Evolutionary conservation across 495 filamentous ascomycete species (phyloP).

Genomic region (Xylaria longipes): DNA sequence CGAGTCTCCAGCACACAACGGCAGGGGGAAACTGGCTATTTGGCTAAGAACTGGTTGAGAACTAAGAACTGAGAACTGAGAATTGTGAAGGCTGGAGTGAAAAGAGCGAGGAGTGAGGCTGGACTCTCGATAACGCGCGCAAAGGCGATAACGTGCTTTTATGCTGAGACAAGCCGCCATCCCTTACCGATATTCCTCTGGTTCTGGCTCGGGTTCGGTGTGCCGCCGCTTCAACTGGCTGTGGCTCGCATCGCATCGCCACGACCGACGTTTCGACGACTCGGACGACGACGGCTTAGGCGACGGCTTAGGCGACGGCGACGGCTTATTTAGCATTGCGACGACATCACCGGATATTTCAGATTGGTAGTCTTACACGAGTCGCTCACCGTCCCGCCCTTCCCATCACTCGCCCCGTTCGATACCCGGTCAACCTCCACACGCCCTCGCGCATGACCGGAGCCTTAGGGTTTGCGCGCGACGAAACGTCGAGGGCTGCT

Average conservation of each 20-base stretch:
- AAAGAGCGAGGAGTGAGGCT: neutral
- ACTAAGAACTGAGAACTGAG: neutral
- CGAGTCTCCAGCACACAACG: neutral
- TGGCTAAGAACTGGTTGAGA: neutral
- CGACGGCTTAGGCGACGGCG: neutral
- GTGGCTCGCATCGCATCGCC: constrained; percentile 3
- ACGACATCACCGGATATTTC: neutral
- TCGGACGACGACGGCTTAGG: constrained; percentile 1
- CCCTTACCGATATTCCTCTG: neutral
- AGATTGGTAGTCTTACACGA: neutral
- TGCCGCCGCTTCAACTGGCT: neutral
- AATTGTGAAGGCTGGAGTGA: neutral
- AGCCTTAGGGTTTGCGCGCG: constrained; percentile 19
- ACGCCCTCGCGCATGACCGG: constrained; percentile 20
- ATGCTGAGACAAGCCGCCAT: constrained; percentile 8
- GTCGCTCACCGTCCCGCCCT: neutral
- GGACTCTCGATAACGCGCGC: constrained; percentile 6
- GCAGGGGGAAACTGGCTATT: constrained; percentile 10
- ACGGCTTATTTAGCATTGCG: neutral
- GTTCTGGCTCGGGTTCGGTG: neutral
- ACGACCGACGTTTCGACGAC: constrained; percentile 9
- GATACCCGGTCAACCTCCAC: neutral
- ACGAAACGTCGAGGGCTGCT: constrained; percentile 22
- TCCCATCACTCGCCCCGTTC: neutral
- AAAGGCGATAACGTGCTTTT: neutral